Conservation (phyloP, 352 stramenopile species). For the Globisporangium parvum region DNA sequence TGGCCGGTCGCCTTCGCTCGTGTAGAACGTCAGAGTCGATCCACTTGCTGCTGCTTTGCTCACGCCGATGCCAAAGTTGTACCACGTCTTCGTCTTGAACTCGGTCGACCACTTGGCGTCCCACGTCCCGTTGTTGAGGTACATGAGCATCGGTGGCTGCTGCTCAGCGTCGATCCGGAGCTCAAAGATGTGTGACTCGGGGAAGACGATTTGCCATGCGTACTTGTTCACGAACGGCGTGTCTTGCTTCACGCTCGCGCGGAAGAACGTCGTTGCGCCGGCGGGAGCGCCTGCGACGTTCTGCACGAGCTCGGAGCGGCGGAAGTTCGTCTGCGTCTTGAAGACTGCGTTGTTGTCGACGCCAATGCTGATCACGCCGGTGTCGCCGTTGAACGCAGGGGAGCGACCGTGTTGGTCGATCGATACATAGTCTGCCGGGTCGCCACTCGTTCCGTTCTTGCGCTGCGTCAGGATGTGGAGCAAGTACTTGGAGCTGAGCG, state of each 20-base stretch:
- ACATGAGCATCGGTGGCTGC: conserved; percentile 42
- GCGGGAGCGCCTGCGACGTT: conserved; percentile 29
- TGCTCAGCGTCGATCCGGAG: conserved; percentile 41
- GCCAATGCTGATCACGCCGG: conserved; percentile 43
- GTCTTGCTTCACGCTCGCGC: conserved; percentile 45
- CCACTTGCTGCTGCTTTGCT: conserved; percentile 13
- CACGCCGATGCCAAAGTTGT: conserved; percentile 59
- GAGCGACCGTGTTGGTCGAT: conserved; percentile 35
- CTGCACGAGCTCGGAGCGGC: conserved; percentile 63
- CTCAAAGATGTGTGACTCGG: conserved; percentile 48
- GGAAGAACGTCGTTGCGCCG: conserved; percentile 50
- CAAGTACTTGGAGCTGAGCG: conserved; percentile 50
- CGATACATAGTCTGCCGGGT: conserved; percentile 46
- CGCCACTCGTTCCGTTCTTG: conserved; percentile 28
- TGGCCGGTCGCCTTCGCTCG: conserved; percentile 30
- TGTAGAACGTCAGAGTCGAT: conserved; percentile 40
- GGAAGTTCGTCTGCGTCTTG: conserved; percentile 51
- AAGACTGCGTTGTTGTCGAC: conserved; percentile 48
- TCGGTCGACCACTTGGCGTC: conserved; percentile 45
- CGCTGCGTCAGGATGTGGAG: conserved; percentile 63
- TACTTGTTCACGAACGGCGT: conserved; percentile 43
- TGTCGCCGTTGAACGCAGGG: conserved; percentile 53
- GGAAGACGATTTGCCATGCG: conserved; percentile 56
- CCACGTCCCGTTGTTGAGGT: conserved; percentile 32
- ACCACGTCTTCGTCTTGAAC: conserved; percentile 45